phyloP scores from a whole-genome alignment of 2,329 filamentous ascomycete species.

The Zymoseptoria brevis region DNA sequence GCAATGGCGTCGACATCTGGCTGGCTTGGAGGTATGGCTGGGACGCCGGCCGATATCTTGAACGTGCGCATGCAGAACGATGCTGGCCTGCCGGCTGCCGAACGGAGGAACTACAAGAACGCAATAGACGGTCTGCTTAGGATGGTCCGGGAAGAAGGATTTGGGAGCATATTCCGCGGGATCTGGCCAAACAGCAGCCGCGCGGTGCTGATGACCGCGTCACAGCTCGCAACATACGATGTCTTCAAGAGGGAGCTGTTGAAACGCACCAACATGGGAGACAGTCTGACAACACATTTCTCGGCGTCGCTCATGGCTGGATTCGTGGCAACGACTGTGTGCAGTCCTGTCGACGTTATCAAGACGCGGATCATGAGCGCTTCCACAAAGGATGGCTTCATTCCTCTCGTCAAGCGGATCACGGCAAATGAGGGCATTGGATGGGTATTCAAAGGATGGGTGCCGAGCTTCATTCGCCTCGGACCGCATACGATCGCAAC shows the following conservation, averaged over 20 bases:
- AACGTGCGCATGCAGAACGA: slow-evolving; percentile 99
- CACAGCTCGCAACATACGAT: slow-evolving; percentile 78
- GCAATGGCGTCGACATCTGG: slow-evolving; percentile 77
- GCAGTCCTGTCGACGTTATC: slow-evolving; percentile 78
- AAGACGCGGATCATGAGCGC: slow-evolving; percentile 83
- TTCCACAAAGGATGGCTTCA: slow-evolving; percentile 44
- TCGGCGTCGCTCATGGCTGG: slow-evolving; percentile 69
- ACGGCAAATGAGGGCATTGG: slow-evolving; percentile 61
- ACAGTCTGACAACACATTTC: slow-evolving; percentile 71
- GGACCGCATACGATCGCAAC: slow-evolving; percentile 77
- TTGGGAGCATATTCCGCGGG: slow-evolving; percentile 68
- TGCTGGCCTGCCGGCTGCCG: slow-evolving; percentile 61
- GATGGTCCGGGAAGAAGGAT: slow-evolving; percentile 81
- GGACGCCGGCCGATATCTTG: slow-evolving; percentile 90
- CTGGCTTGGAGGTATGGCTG: slow-evolving; percentile 78
- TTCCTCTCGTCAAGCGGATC: slow-evolving; percentile 56
- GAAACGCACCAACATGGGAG: slow-evolving; percentile 54
- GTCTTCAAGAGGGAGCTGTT: slow-evolving; percentile 67
- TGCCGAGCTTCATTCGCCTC: slow-evolving; percentile 63
- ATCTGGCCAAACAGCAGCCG: slow-evolving; percentile 75
- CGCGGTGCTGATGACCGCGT: slow-evolving; percentile 80
- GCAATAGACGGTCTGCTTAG: slow-evolving; percentile 77
- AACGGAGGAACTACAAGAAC: slow-evolving; percentile 82
- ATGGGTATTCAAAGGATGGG: slow-evolving; percentile 89
- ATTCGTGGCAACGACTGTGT: slow-evolving; percentile 76